phyloP scores from a whole-genome alignment of 2,329 filamentous ascomycete genomes.

The Aschersonia sp. region DNA sequence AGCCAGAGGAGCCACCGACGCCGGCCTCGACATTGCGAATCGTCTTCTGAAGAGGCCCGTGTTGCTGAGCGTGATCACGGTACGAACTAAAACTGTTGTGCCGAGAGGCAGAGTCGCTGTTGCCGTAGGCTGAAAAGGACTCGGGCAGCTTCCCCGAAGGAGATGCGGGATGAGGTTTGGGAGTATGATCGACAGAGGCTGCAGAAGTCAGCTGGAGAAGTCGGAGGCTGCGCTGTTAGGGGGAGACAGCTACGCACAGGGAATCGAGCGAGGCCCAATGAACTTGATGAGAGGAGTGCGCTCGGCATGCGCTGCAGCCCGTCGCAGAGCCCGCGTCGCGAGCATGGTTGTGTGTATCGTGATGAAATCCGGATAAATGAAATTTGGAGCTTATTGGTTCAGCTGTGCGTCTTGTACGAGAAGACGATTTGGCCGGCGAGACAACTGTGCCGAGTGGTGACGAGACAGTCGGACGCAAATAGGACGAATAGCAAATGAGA shows the following conservation, averaged over 20 bases:
- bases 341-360: constrained; percentile 26
- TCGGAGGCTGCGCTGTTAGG: background rate
- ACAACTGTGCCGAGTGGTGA: too few relatives aligned
- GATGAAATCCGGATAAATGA: too few relatives aligned
- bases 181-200: constrained; percentile 61
- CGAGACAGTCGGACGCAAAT: too few relatives aligned
- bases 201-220: constrained; percentile 10
- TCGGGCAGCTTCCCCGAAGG: constrained; percentile 49
- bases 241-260: constrained; percentile 22
- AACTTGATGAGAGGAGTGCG: constrained; percentile 49
- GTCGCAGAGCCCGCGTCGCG: constrained; percentile 40
- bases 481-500: too few relatives aligned
- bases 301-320: constrained; percentile 44
- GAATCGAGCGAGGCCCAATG: constrained; percentile 43
- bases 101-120: constrained; percentile 18
- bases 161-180: constrained; percentile 58
- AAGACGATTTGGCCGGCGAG: too few relatives aligned
- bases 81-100: constrained; percentile 60
- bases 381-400: too few relatives aligned
- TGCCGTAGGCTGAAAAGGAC: constrained; percentile 25
- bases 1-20: constrained; percentile 50
- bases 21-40: constrained; percentile 24
- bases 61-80: constrained; percentile 64
- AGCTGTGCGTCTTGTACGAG: too few relatives aligned
- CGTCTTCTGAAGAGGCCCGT: constrained; percentile 56